Evolutionary conservation across 2,329 filamentous ascomycete genomes (phyloP), one percentile per base, ranked within the genome.

Genomic region (Calonectria ilicicola): DNA sequence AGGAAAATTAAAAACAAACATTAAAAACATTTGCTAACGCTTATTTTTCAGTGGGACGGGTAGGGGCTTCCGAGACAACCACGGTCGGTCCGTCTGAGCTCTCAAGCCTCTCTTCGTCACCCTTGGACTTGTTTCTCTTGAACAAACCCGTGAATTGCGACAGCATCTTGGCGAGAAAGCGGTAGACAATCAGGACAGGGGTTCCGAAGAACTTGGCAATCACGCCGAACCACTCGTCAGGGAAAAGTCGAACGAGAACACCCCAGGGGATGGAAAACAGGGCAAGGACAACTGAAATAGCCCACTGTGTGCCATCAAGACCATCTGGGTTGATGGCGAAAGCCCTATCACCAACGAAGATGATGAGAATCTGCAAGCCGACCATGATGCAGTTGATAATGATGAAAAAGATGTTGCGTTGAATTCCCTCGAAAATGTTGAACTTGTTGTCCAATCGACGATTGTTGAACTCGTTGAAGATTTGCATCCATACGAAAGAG

Each of bases 401-500:
- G 49, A 91, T 85, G 78, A 92, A 92, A 82, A 90, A 91, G 72
- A 82, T 84, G 79, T 92, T 92, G 66, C 85, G 85, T 72, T 87
- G 84, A 4, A 92, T 27, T 26, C 90, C 90, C 76, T 91, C 88
- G 65, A 92, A 88, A 47, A 92, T 87, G 76, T 92, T 92, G 83
- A 92, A 87, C 72, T 88, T 87, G 82, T 92, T 92, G 77, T 92
- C 91, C 0, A 92, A 84, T 23, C 90, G 89, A 19, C 91, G 87
- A 80, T 90, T 91, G 83, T 92, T 92, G 84, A 91, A 89, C 81
- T 91, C 87, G 81, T 93, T 93, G 84, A 93, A 93, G 73, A 93
- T 92, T 78, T 93, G 91, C 88, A 93, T 91, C 91, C 91, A 93
- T 3, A 93, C 91, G 73, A 92, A 93, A 0, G 89, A 90, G 82